Evolutionary conservation across 768 basidiomycete genomes (phyloP).

Genomic region (Rickenella mellea): DNA sequence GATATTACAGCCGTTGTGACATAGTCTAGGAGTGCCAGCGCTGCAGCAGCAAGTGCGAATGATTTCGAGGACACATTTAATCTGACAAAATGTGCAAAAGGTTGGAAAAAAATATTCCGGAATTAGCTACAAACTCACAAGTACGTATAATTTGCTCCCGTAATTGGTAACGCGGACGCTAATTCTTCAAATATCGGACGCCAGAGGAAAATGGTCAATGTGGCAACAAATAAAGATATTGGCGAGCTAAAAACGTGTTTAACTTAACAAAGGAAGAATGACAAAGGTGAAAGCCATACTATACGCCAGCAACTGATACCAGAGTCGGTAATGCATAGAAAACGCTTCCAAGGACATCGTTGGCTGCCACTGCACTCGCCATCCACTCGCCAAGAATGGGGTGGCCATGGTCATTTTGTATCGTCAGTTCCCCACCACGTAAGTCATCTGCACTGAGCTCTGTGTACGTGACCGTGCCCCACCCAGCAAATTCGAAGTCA

Average conservation of each 20-base stretch:
- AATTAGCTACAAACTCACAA: conserved; percentile 29
- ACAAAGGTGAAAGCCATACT: conserved; percentile 30
- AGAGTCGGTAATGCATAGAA: conserved; percentile 66
- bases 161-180: conserved; percentile 57
- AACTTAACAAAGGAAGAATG: neutral
- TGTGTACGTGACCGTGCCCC: conserved; percentile 46
- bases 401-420: conserved; percentile 20
- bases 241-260: conserved; percentile 39
- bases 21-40: conserved; percentile 63
- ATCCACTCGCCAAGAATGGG: conserved; percentile 51
- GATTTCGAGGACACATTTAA: conserved; percentile 56
- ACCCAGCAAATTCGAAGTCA: conserved; percentile 66
- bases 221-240: conserved; percentile 55
- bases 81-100: conserved; percentile 21
- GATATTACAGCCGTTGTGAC: conserved; percentile 62
- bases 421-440: conserved; percentile 19
- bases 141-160: conserved; percentile 65
- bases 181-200: conserved; percentile 69
- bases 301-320: conserved; percentile 50
- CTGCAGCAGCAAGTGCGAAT: conserved; percentile 54
- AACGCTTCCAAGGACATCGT: conserved; percentile 57
- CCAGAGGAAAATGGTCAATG: conserved; percentile 57
- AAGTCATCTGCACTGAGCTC: conserved; percentile 36
- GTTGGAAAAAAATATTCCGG: neutral
- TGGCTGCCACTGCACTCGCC: conserved; percentile 58